Percentiles rank a stretch among this genome's conserved stretches.
phyloP scores from a whole-genome alignment of 345 rosid genomes.

The Eucalyptus regnans region DNA sequence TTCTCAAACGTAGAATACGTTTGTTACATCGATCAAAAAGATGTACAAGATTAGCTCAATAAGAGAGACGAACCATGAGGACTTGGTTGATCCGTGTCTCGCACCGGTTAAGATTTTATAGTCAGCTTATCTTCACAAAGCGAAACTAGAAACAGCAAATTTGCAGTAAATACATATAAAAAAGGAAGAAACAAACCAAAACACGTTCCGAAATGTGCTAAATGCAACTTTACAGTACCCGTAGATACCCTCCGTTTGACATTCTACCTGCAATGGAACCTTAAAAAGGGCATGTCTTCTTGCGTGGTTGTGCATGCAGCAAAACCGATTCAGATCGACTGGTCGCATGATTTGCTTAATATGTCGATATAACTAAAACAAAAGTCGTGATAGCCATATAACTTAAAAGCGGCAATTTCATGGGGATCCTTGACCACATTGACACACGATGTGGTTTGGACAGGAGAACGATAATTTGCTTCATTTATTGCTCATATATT shows the following conservation, averaged over 20 bases:
- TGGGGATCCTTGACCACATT: not conserved
- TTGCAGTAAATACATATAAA: not conserved
- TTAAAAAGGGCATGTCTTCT: not conserved
- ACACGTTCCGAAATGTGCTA: not conserved
- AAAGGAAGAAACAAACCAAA: not conserved
- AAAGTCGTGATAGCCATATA: not conserved
- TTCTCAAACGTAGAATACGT: not conserved
- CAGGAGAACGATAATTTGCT: not conserved
- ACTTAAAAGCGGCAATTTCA: not conserved
- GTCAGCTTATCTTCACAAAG: not conserved
- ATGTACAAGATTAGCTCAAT: not conserved
- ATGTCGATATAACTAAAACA: not conserved
- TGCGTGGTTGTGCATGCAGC: not conserved
- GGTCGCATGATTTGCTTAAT: not conserved
- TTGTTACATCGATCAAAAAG: not conserved
- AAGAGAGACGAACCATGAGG: not conserved
- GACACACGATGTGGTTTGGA: not conserved
- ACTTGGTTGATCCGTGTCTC: not conserved
- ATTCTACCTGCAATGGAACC: not conserved
- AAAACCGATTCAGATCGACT: not conserved
- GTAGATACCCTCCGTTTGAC: not conserved
- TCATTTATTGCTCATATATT: not conserved
- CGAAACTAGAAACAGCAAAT: not conserved
- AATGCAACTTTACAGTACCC: not conserved
- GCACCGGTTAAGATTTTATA: not conserved